Percentiles rank a stretch among this genome's conserved stretches.
Evolutionary conservation across 805 yeast species (phyloP).

Genomic region (Saccharomycopsis sp.): DNA sequence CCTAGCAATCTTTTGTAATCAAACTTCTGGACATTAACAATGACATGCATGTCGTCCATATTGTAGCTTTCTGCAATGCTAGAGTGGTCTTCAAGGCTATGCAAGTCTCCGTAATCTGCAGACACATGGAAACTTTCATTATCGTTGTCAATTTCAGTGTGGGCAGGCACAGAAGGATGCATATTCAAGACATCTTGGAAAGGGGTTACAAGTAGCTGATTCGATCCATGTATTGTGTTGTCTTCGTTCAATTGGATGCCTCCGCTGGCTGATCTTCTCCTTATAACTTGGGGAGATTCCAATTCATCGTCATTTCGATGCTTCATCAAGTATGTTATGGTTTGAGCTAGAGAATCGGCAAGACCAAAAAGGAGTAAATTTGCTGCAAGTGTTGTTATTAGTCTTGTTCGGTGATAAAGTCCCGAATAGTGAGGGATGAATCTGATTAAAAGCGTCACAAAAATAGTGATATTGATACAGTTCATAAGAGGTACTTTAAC

Average conservation of each 20-base stretch:
- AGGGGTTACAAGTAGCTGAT: constrained; percentile 4
- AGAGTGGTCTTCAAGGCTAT: constrained; percentile 28
- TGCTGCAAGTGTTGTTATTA: constrained; percentile 74
- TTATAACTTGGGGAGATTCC: constrained; percentile 18
- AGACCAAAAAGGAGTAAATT: constrained; percentile 78
- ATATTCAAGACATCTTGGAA: background rate
- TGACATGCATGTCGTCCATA: background rate
- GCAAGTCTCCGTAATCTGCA: constrained; percentile 15
- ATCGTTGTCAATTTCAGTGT: constrained; percentile 25
- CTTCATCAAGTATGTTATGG: constrained; percentile 38
- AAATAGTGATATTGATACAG: constrained; percentile 42
- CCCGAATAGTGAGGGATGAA: constrained; percentile 53
- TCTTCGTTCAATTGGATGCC: constrained; percentile 16
- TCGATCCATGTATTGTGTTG: constrained; percentile 15
- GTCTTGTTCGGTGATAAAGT: constrained; percentile 55
- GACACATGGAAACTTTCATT: constrained; percentile 27
- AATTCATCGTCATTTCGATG: constrained; percentile 1
- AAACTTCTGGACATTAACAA: constrained; percentile 33
- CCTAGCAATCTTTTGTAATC: constrained; percentile 67
- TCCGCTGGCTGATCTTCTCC: constrained; percentile 24
- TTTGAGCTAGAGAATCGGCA: constrained; percentile 89
- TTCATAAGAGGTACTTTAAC: constrained; percentile 51
- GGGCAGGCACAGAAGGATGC: constrained; percentile 12
- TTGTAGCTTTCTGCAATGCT: constrained; percentile 13
- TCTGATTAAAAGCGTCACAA: constrained; percentile 44